phyloP scores from a whole-genome alignment of 2,329 filamentous ascomycete species.

The Fusarium newnesense region DNA sequence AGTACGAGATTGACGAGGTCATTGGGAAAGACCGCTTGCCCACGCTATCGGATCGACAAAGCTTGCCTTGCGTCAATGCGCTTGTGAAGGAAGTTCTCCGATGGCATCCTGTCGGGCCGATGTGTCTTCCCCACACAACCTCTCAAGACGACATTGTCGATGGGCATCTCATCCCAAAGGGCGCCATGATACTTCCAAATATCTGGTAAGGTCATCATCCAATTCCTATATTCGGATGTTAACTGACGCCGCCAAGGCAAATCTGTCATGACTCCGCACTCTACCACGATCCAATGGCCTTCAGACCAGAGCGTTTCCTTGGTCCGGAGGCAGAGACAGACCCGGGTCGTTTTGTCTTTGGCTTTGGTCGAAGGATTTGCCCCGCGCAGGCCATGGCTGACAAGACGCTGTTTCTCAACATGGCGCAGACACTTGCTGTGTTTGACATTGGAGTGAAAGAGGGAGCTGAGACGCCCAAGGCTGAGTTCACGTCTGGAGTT shows the following conservation, averaged over 20 bases:
- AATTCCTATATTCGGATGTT: fast-evolving
- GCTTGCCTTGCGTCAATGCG: slow-evolving; percentile 43
- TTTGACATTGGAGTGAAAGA: slow-evolving; percentile 50
- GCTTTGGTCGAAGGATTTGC: slow-evolving; percentile 49
- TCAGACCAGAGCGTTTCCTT: slow-evolving; percentile 28
- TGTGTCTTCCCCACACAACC: slow-evolving; percentile 52
- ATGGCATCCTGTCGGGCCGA: slow-evolving; percentile 46
- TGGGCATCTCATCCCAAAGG: slow-evolving; percentile 37
- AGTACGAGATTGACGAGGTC: slow-evolving; percentile 28
- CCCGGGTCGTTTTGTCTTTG: slow-evolving; percentile 44
- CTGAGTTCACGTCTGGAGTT: slow-evolving; percentile 20
- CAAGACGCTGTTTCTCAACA: slow-evolving; percentile 45
- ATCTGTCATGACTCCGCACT: slow-evolving; percentile 26
- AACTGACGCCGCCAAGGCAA: slow-evolving; percentile 7
- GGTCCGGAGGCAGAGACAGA: slow-evolving; percentile 35
- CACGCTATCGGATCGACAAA: slow-evolving; percentile 29
- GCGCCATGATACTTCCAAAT: slow-evolving; percentile 31
- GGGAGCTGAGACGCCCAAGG: neutral
- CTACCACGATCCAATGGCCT: slow-evolving; percentile 19
- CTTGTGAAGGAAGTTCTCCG: slow-evolving; percentile 44
- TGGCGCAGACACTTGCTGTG: slow-evolving; percentile 56
- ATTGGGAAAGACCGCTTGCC: slow-evolving; percentile 42
- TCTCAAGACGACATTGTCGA: slow-evolving; percentile 37
- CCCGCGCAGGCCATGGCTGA: slow-evolving; percentile 46
- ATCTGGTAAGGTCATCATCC: slow-evolving; percentile 20